Conservation (phyloP, 345 rosid species). For the Pugionium cornutum region DNA sequence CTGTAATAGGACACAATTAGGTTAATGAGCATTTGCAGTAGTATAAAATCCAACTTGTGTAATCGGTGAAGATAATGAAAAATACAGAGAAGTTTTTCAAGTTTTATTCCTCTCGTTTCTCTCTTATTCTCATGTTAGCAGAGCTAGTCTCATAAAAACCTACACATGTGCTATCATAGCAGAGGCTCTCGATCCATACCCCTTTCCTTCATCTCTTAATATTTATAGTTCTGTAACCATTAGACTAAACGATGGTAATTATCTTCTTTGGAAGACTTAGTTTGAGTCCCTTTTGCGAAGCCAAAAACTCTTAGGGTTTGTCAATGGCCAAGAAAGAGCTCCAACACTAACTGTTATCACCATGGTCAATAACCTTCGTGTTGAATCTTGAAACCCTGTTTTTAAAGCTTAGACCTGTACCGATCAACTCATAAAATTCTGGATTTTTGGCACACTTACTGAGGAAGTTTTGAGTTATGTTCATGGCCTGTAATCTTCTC, state of each 20-base stretch:
- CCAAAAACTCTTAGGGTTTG: background rate
- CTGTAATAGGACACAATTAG: no score
- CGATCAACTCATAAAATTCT: background rate
- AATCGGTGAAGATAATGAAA: no score
- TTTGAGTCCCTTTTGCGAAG: background rate
- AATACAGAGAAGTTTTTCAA: no score
- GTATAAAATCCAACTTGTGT: no score
- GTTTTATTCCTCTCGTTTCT: background rate
- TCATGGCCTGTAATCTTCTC: fast-evolving
- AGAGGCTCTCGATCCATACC: background rate
- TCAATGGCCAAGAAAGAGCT: background rate
- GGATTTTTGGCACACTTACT: background rate
- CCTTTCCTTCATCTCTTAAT: background rate
- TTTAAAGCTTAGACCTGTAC: background rate
- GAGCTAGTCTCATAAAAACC: background rate
- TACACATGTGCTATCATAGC: background rate
- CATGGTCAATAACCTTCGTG: background rate
- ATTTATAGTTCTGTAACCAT: background rate
- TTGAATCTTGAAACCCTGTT: background rate
- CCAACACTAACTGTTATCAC: fast-evolving
- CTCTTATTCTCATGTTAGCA: background rate
- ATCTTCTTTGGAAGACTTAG: background rate
- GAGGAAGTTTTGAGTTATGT: background rate
- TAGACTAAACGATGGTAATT: background rate
- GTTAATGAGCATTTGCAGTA: no score